Base-by-base conservation (phyloP, 208 protist species). In the Phytomonas francai region DNA sequence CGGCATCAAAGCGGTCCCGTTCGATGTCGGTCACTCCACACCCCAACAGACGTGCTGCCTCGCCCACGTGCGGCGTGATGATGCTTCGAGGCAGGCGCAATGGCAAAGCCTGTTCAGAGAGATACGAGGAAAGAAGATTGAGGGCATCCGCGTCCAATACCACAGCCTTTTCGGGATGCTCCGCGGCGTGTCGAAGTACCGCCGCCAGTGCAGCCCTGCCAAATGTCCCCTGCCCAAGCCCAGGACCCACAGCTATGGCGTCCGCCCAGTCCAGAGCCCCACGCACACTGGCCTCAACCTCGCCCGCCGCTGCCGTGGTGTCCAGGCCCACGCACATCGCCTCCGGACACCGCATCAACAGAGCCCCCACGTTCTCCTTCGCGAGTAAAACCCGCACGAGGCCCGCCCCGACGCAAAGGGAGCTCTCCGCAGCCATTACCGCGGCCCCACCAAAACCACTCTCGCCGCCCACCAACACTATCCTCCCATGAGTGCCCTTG, bases 141-240 rank as follows among this genome's bases (percentile, higher is more conserved):
- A 94, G 72, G 2, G 78, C 89, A 69, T 89, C 89, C 51, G 89
- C 89, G 68, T 94, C 89, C 42, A 89, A 67, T 32, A 94, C 72
- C 0, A 88, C 64, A 22, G 78, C 70, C 67, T 89, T 89, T 14
- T 77, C 51, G 33, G 75, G 68, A 45, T 83, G 63, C 19, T 60
- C 59, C 16, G 68, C 42, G 30, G 70, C 71, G 62, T 92, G 74
- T 11, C 9, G 56, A 1, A 87, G 39, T 12, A 84, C 80, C 0
- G 65, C 65, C 0, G 33, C 16, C 32, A 89, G 42, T 0, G 72
- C 73, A 3, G 33, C 45, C 12, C 65, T 4, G 25, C 79, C 83
- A 71, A 81, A 91, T 25, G 42, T 59, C 14, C 62, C 72, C 2
- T 63, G 76, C 28, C 84, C 89, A 25, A 94, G 56, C 8, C 89